phyloP scores from a whole-genome alignment of 768 basidiomycete genomes.

The Rhodotorula babjevae region DNA sequence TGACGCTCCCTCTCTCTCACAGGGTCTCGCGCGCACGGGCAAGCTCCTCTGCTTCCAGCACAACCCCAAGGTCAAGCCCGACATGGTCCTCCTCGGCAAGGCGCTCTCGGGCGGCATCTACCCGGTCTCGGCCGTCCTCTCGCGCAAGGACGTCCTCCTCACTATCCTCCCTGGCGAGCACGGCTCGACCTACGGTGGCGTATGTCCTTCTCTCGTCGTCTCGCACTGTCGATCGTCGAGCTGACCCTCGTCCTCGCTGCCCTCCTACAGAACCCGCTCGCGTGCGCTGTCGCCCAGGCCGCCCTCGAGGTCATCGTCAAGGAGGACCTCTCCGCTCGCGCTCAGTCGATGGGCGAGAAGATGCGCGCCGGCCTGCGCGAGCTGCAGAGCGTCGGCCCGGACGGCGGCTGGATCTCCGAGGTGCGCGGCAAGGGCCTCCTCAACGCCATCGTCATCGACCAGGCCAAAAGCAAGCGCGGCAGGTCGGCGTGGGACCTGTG shows the following conservation, averaged over 20 bases:
- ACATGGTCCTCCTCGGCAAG: constrained; percentile 89
- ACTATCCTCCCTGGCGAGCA: constrained; percentile 93
- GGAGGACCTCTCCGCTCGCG: constrained; percentile 77
- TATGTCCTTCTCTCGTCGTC: constrained; percentile 1
- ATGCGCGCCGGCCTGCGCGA: constrained; percentile 66
- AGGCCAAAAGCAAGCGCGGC: constrained; percentile 67
- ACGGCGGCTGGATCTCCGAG: constrained; percentile 61
- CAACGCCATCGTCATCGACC: constrained; percentile 91
- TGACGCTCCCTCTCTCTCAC: neutral
- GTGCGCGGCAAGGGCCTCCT: constrained; percentile 84
- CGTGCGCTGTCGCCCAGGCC: constrained; percentile 90
- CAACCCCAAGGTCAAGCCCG: constrained; percentile 73
- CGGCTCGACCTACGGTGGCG: constrained; percentile 45
- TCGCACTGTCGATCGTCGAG: too few species aligned
- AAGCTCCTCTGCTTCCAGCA: constrained; percentile 86
- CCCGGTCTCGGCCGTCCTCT: constrained; percentile 91
- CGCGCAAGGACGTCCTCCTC: constrained; percentile 86
- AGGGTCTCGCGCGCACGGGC: constrained; percentile 88
- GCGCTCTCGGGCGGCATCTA: constrained; percentile 96
- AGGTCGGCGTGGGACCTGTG: constrained; percentile 95
- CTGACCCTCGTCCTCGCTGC: too few species aligned
- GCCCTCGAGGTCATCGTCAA: constrained; percentile 85
- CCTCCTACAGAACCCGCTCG: constrained; percentile 75
- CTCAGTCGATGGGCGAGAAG: constrained; percentile 67
- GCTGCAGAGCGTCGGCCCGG: constrained; percentile 53